phyloP scores from a whole-genome alignment of 805 yeast species.

The Pichia ethanolica region DNA sequence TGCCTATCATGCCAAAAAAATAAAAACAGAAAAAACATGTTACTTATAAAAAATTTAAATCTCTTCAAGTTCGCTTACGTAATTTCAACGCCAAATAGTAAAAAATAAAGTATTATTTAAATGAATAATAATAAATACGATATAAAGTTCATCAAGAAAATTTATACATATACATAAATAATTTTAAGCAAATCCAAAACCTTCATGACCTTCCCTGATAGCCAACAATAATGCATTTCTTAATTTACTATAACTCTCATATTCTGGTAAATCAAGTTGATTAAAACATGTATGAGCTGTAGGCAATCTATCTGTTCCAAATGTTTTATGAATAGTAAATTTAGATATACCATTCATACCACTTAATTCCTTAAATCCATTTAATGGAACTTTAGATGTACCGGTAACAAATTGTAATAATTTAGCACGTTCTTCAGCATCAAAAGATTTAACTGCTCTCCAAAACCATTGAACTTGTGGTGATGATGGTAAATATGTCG shows the following conservation, averaged over 20 bases:
- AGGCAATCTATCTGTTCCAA: slow-evolving; percentile 79
- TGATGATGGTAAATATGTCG: slow-evolving; percentile 73
- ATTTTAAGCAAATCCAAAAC: slow-evolving; percentile 72
- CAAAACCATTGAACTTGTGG: slow-evolving; percentile 94
- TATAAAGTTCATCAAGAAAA: neutral
- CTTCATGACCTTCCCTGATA: slow-evolving; percentile 91
- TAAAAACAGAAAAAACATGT: neutral
- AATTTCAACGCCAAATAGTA: no score
- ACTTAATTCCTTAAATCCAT: slow-evolving; percentile 84
- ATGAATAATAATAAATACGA: neutral
- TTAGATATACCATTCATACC: slow-evolving; percentile 83
- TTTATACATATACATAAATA: neutral
- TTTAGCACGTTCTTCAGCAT: slow-evolving; percentile 88
- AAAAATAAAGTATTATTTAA: neutral
- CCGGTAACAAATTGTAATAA: slow-evolving; percentile 94
- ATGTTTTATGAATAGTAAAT: slow-evolving; percentile 85
- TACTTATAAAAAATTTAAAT: no score
- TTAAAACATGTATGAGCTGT: slow-evolving; percentile 96
- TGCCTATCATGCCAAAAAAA: neutral
- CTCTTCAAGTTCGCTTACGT: no score
- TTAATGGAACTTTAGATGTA: slow-evolving; percentile 90
- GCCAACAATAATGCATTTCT: slow-evolving; percentile 78
- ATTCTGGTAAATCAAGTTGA: slow-evolving; percentile 89
- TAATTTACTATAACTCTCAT: slow-evolving; percentile 79
- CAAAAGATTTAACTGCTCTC: slow-evolving; percentile 95